Percentiles rank a stretch among this genome's conserved stretches.
Evolutionary conservation across 2,329 filamentous ascomycete species (phyloP).

Genomic region (Pestalotiopsis sp.): DNA sequence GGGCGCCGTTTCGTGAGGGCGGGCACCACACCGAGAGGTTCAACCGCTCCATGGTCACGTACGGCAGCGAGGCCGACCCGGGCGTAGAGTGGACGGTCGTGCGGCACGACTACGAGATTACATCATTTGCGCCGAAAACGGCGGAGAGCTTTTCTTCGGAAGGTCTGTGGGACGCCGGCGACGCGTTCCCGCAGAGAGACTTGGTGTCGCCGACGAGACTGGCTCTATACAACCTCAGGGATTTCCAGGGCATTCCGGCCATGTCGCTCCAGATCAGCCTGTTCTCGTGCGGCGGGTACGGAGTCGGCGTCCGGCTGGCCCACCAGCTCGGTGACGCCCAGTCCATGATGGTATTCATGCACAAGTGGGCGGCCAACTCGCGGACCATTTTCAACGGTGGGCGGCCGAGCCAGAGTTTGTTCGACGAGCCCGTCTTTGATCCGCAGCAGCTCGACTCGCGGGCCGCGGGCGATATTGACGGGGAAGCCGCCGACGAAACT

Average conservation of each 20-base stretch:
- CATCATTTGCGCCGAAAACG: conserved; percentile 29
- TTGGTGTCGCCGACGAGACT: conserved; percentile 33
- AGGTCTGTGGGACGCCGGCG: conserved; percentile 29
- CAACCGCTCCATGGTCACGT: conserved; percentile 35
- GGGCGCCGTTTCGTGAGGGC: conserved; percentile 27
- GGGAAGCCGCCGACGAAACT: conserved; percentile 23
- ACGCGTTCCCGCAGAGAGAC: conserved; percentile 34
- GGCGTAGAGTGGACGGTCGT: conserved; percentile 40
- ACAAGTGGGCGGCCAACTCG: conserved; percentile 38
- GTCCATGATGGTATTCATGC: conserved; percentile 41
- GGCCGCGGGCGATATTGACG: conserved; percentile 23
- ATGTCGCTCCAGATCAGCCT: conserved; percentile 39
- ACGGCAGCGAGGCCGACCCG: conserved; percentile 36
- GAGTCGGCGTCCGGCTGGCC: conserved; percentile 39
- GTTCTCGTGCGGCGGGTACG: conserved; percentile 41
- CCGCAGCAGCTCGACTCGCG: conserved; percentile 38
- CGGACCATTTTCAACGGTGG: conserved; percentile 16
- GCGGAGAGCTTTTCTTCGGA: conserved; percentile 15
- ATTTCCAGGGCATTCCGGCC: conserved; percentile 28
- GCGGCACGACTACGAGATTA: conserved; percentile 26
- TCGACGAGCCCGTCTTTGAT: conserved; percentile 35
- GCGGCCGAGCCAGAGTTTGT: neutral
- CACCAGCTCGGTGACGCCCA: conserved; percentile 47
- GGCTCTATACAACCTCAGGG: conserved; percentile 31
- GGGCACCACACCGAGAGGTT: conserved; percentile 27